phyloP scores from a whole-genome alignment of 768 basidiomycete species.

The Pleurotus citrinopileatus region DNA sequence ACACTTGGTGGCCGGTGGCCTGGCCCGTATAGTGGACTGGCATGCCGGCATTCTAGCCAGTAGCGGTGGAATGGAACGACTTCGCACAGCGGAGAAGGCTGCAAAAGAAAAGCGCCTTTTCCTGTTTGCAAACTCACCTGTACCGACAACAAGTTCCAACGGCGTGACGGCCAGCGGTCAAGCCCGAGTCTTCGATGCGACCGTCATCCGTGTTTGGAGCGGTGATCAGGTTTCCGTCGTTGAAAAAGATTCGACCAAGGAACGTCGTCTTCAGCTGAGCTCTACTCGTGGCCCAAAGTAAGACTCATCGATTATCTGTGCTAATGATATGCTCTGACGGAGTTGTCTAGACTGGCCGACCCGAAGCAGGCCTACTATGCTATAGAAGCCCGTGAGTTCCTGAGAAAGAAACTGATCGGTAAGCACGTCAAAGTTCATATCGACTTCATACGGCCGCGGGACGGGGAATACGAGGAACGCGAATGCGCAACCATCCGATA shows the following conservation, averaged over 20 bases:
- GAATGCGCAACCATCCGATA: slow-evolving; percentile 89
- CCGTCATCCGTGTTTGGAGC: slow-evolving; percentile 86
- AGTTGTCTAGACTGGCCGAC: slow-evolving; percentile 66
- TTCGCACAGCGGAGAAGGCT: slow-evolving; percentile 77
- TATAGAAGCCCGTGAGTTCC: slow-evolving; percentile 89
- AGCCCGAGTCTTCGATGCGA: slow-evolving; percentile 68
- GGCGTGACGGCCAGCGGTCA: slow-evolving; percentile 40
- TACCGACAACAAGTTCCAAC: slow-evolving; percentile 38
- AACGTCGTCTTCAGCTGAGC: slow-evolving; percentile 82
- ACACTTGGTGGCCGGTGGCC: slow-evolving; percentile 76
- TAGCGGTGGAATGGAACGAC: slow-evolving; percentile 81
- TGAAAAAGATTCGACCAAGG: slow-evolving; percentile 69
- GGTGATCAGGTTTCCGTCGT: slow-evolving; percentile 86
- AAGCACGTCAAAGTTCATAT: slow-evolving; percentile 80
- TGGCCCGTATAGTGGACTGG: slow-evolving; percentile 95
- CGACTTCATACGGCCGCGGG: slow-evolving; percentile 88
- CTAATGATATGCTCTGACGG: not conserved
- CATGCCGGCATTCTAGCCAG: slow-evolving; percentile 92
- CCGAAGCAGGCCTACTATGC: slow-evolving; percentile 85
- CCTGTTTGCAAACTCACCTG: slow-evolving; percentile 62
- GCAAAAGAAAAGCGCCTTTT: slow-evolving; percentile 75
- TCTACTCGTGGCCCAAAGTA: slow-evolving; percentile 86
- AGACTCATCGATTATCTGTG: slow-evolving; percentile 6
- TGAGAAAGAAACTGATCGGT: slow-evolving; percentile 90
- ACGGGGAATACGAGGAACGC: slow-evolving; percentile 92